Evolutionary conservation across 2,329 filamentous ascomycete genomes (phyloP), one percentile per base, ranked within the genome.

Genomic region (Nigrospora oryzae): DNA sequence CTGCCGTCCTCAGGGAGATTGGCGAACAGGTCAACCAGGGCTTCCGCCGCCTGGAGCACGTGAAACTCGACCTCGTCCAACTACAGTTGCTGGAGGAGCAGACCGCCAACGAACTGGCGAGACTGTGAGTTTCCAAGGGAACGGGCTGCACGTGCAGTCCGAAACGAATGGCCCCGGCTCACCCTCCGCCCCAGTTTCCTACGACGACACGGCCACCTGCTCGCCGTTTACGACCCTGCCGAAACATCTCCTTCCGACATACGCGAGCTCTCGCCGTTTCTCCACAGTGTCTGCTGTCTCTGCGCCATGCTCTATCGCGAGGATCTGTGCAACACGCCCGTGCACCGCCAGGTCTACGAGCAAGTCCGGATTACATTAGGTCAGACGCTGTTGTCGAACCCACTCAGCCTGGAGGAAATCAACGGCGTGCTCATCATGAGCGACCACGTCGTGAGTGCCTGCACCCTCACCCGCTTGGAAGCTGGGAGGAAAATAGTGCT

Each of bases 371-470:
- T 59, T 12, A 63, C 57, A 23, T 56, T 69, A 5, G 66, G 66
- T 2, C 63, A 67, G 45, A 61, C 65, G 15, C 53, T 68, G 16
- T 51, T 68, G 2, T 60, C 60, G 12, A 68, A 62, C 31, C 66
- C 65, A 5, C 43, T 69, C n/a, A 61, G 60, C 16, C 51, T 68
- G 14, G 64, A 67, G 41, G 66, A 69, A 44, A 62, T 69, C 17
- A 66, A 63, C 32, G 66, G 63, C 3, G 54, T 68, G 40, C 55
- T 68, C 14, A 59, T 69, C 35, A 66, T 66, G 56, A 63, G 63
- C 37, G 58, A 61, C 23, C 61, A 61, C 47, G 56, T 56, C 12
- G 59, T 62, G 49, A 47, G 58, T 14, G 14, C 34, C 5, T 14
- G 23, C 23, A 7, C 23, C 5, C 23, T 10, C 23, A 10, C 23